Conservation (phyloP, 495 filamentous ascomycete species). For the Aspergillus indologenus region DNA sequence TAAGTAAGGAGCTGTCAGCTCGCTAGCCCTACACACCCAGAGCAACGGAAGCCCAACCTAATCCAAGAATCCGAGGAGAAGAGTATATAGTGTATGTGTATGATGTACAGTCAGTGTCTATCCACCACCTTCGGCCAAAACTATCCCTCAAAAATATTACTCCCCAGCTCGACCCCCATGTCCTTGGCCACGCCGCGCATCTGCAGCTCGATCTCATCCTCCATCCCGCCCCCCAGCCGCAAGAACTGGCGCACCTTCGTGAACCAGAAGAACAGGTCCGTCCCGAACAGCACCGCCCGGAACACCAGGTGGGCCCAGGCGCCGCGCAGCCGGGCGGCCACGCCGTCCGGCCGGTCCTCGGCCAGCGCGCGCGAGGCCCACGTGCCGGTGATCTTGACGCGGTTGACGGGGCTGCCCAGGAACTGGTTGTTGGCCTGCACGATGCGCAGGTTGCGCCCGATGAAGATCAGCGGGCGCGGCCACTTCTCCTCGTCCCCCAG, state of each 20-base stretch:
- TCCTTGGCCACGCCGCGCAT: conserved; percentile 87
- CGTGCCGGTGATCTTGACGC: conserved; percentile 87
- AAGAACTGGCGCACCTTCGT: conserved; percentile 71
- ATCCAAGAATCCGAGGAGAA: no score
- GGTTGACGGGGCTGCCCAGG: conserved; percentile 88
- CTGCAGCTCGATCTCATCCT: conserved; percentile 84
- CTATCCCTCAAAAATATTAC: conserved; percentile 82
- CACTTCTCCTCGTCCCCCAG: conserved; percentile 87
- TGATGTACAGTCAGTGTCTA: no score
- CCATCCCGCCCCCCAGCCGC: conserved; percentile 77
- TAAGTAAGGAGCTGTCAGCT: no score
- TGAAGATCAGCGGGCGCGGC: conserved; percentile 92
- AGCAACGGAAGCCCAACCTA: no score
- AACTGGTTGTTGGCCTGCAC: conserved; percentile 81
- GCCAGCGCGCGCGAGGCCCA: conserved; percentile 83
- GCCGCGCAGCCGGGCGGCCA: conserved; percentile 50
- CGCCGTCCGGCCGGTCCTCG: conserved; percentile 57
- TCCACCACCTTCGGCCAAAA: no score
- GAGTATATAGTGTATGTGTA: no score
- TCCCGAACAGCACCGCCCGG: conserved; percentile 69
- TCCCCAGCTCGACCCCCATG: conserved; percentile 86
- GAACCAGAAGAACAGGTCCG: conserved; percentile 81
- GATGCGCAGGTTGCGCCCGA: conserved; percentile 92
- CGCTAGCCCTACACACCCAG: no score
- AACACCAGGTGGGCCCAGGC: conserved; percentile 73